Conservation (phyloP, 345 rosid genomes). For the Camelina hispida region DNA sequence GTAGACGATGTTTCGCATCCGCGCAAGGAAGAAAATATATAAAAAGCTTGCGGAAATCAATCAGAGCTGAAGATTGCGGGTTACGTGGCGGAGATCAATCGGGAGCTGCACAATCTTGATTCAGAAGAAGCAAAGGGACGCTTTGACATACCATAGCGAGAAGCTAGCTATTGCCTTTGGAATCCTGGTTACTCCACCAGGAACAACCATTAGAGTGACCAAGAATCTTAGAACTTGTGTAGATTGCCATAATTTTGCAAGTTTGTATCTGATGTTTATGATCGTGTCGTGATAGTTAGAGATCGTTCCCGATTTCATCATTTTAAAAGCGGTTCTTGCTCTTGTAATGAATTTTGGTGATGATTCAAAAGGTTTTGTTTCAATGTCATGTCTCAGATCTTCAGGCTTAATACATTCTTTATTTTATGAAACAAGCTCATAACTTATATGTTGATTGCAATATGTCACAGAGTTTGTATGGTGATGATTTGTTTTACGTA, state of each 20-base stretch:
- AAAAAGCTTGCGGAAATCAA: constrained; percentile 64
- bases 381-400: constrained; percentile 32
- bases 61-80: constrained; percentile 83
- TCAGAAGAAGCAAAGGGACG: constrained; percentile 67
- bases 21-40: constrained; percentile 58
- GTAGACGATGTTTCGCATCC: constrained; percentile 67
- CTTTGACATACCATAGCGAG: constrained; percentile 73
- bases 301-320: constrained; percentile 80
- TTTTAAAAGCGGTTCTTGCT: constrained; percentile 64
- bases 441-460: not conserved
- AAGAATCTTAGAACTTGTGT: constrained; percentile 77
- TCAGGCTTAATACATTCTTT: constrained; percentile 38
- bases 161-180: constrained; percentile 86
- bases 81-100: constrained; percentile 65
- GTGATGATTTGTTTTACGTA: no score
- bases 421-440: not conserved
- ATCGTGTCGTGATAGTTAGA: constrained; percentile 64
- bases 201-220: constrained; percentile 73
- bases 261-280: constrained; percentile 67
- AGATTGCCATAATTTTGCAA: constrained; percentile 85
- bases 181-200: constrained; percentile 73
- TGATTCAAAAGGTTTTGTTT: constrained; percentile 7
- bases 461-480: not conserved
- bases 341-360: constrained; percentile 79
- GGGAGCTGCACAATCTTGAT: constrained; percentile 67